Evolutionary conservation across 495 filamentous ascomycete genomes (phyloP).

Genomic region (Penicillium odoratum): DNA sequence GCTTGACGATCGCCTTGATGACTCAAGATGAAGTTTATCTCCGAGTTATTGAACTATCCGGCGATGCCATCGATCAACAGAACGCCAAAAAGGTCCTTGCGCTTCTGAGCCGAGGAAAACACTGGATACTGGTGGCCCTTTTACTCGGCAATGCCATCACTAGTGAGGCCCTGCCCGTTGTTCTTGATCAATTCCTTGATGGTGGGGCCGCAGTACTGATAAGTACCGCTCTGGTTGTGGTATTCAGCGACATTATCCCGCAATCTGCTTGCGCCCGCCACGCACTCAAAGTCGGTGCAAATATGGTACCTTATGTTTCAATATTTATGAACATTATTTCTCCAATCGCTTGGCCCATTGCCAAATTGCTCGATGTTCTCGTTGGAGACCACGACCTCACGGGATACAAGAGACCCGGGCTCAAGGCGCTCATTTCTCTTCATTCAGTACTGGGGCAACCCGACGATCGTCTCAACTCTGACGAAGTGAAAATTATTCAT

Average conservation of each 20-base stretch:
- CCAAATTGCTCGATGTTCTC: constrained; percentile 79
- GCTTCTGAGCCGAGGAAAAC: constrained; percentile 80
- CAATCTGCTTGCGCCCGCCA: constrained; percentile 94
- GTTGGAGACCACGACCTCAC: constrained; percentile 86
- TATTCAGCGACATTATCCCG: constrained; percentile 93
- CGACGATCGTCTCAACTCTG: constrained; percentile 82
- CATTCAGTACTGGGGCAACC: constrained; percentile 82
- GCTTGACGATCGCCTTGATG: constrained; percentile 81
- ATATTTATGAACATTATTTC: constrained; percentile 82
- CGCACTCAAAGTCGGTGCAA: constrained; percentile 86
- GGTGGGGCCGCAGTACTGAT: constrained; percentile 90
- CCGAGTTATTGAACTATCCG: constrained; percentile 81
- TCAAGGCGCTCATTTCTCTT: constrained; percentile 83
- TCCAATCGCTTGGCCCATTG: constrained; percentile 82
- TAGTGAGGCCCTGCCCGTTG: constrained; percentile 90
- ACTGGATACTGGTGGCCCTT: constrained; percentile 95
- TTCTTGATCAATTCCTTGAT: constrained; percentile 86
- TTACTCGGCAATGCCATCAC: constrained; percentile 92
- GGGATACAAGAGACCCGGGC: constrained; percentile 85
- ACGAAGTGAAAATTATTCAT: constrained; percentile 95
- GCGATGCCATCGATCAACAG: constrained; percentile 70
- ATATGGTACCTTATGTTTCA: constrained; percentile 81
- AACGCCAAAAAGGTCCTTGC: constrained; percentile 75
- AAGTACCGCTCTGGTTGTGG: constrained; percentile 88
- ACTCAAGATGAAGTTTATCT: constrained; percentile 84